Percentiles rank a stretch among this genome's conserved stretches.
Conservation (phyloP, 1,139 yeast genomes). For the Suhomyces yuchorum region DNA sequence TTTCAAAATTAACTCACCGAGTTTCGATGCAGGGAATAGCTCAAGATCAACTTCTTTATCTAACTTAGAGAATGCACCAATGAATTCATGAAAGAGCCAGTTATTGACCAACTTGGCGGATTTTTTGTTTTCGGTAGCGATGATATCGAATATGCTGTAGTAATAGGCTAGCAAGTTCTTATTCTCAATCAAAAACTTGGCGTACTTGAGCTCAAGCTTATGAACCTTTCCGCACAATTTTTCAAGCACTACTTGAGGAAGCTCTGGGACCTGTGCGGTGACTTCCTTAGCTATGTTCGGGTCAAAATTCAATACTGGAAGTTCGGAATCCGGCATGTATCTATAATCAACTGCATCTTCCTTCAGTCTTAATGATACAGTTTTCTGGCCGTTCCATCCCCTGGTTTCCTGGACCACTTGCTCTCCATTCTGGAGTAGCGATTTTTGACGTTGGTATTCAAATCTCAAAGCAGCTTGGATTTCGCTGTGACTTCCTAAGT, state of each 20-base stretch:
- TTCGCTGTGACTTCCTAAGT: slow-evolving; percentile 81
- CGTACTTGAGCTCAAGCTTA: slow-evolving; percentile 69
- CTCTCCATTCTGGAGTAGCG: slow-evolving; percentile 32
- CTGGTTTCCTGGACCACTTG: slow-evolving; percentile 69
- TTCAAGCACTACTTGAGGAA: slow-evolving; percentile 65
- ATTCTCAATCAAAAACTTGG: slow-evolving; percentile 58
- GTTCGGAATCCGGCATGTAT: slow-evolving; percentile 92
- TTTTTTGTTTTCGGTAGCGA: slow-evolving; percentile 21
- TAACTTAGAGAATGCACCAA: slow-evolving; percentile 66
- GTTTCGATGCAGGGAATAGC: slow-evolving; percentile 31
- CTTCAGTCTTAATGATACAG: slow-evolving; percentile 69
- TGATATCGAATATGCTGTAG: slow-evolving; percentile 38
- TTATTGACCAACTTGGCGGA: slow-evolving; percentile 56
- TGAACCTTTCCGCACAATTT: slow-evolving; percentile 54
- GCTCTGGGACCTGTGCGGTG: slow-evolving; percentile 51
- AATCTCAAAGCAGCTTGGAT: slow-evolving; percentile 73
- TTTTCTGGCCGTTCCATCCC: slow-evolving; percentile 82
- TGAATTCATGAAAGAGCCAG: slow-evolving; percentile 82
- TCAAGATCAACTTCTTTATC: slow-evolving; percentile 40
- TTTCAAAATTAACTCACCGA: slow-evolving; percentile 29
- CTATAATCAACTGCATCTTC: slow-evolving; percentile 86
- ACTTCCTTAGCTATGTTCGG: slow-evolving; percentile 35
- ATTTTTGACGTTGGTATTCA: slow-evolving; percentile 73
- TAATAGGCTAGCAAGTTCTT: slow-evolving; percentile 53
- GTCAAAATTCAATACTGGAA: slow-evolving; percentile 60